Base-by-base conservation (phyloP, 2,329 filamentous ascomycete species). In the Rutstroemia sp. region DNA sequence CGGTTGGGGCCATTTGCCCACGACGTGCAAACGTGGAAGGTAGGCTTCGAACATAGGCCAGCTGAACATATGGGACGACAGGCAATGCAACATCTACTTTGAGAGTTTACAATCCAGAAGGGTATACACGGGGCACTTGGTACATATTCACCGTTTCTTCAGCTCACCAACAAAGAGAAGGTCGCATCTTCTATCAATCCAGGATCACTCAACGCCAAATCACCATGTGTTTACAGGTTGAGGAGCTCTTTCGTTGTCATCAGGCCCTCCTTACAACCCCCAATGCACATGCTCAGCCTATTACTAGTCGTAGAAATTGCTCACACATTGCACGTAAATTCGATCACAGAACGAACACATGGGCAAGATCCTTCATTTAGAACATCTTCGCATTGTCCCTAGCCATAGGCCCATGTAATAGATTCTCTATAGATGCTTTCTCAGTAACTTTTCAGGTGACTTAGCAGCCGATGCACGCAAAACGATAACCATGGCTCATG, bases 361-460 rank as follows among this genome's bases (percentile, higher is more conserved):
- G 17, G 19, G 19, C 23, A 51, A 51, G 17, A 51, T 39, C 4
- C 6, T 21, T 10, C 17, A 4, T 23, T 51, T 45, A 14, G 27
- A 37, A 51, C 45, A 34, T 25, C 17, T 50, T 51, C 7, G 19
- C 21, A 55, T 55, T 55, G 46, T 51, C 39, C 38, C 37, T 21
- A 55, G 53, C 25, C 37, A 44, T 34, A 25, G 27, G 48, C 41
- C 38, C 19, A 25, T 56, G 54, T 45, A 27, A 42, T 54, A 21
- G 17, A 38, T 55, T 48, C 19, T 54, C 58, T 60, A 56, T 56
- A 56, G 21, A 27, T 39, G 48, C 51, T n/a, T 55, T 53, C 41
- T 49, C 48, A 46, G 37, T 23, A 48, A 60, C 46, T 60, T 61
- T 60, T 48, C 41, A 61, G 37, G 25, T 45, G 55, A 27, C 38